Base-by-base conservation (phyloP, 805 yeast species). In the Suhomyces prunicola region DNA sequence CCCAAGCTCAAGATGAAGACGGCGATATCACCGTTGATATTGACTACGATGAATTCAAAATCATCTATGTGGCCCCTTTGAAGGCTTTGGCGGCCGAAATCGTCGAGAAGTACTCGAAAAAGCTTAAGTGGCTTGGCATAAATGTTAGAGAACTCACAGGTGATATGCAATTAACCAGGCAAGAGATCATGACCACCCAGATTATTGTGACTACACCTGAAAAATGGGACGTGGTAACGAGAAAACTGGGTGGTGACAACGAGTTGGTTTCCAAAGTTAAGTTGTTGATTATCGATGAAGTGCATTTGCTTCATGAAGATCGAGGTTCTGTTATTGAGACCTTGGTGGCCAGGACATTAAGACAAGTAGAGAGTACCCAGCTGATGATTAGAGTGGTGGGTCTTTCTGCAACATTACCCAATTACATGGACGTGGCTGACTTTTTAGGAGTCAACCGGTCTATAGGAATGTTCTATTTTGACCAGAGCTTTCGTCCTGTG, bases 241-340 rank as follows among this genome's bases (percentile, higher is more conserved):
- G 98, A 65, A 94, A 94, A 65, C 86, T 92, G 39, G 87, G 80
- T 59, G 97, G 97, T 50, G 97, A 92, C 62, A 83, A 83, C 48
- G 96, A 91, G 59, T 69, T 92, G 46, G 89, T 90, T 2, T 83
- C 88, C 10, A 91, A 90, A 61, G 96, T 94, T 8, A 89, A 86
- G 67, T 72, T 94, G 12, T 72, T 94, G 53, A 90, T 94, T 54
- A 92, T 94, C 55, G 99, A 94, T 76, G 99, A 94, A 71, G 98
- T 94, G 0, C 99, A 94, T 78, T 75, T 94, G 64, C 78, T 94
- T 50, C 98, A 94, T 62, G 99, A 94, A 80, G 99, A 94, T 52
- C 83, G 99, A 75, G 99, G 99, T 61, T 90, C 97, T 7, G 99
- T 94, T 6, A 90, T 94, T 57, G 99, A 94, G 68, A 91, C 97